These are phyloP conservation scores for Phytophthora sp. DNA, from an alignment of 352 stramenopile genomes.

Conservation along the genomic window DNA sequence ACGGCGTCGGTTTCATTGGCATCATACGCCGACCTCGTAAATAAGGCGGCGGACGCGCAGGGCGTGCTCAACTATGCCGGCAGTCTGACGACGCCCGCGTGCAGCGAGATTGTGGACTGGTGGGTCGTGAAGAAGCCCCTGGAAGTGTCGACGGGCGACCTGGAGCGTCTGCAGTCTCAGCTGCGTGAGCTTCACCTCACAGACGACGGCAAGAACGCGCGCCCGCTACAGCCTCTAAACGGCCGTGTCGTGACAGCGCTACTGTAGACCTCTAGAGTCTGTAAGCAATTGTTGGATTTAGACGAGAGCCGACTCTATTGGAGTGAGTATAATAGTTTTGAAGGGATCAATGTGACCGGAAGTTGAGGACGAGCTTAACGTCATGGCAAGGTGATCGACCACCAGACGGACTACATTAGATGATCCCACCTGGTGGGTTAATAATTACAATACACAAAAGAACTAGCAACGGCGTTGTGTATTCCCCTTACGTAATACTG, in stretches of 20 bases:
- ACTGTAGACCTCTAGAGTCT: no score
- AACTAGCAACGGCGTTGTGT: no score
- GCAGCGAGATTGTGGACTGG: constrained; percentile 20
- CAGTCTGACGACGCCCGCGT: constrained; percentile 61
- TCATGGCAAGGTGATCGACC: no score
- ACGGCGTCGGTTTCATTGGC: constrained; percentile 11
- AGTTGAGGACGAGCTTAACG: no score
- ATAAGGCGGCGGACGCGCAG: constrained; percentile 12
- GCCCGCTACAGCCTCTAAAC: constrained; percentile 46
- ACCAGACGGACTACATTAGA: no score
- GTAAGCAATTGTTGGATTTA: no score
- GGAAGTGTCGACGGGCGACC: constrained; percentile 40
- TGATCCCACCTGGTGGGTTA: no score
- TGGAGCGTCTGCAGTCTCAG: constrained; percentile 33
- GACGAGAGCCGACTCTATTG: no score
- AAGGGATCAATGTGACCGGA: no score
- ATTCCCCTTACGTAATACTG: no score
- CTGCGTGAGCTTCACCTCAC: constrained; percentile 32
- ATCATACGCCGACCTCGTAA: constrained; percentile 30
- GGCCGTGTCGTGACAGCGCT: constrained; percentile 24
- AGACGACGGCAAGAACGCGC: constrained; percentile 35
- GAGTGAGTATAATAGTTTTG: no score
- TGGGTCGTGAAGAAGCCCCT: constrained; percentile 56
- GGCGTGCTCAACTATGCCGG: constrained; percentile 58
- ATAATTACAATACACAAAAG: no score